Base-by-base conservation (phyloP, 2,329 filamentous ascomycete species). In the Cordyceps farinosa region DNA sequence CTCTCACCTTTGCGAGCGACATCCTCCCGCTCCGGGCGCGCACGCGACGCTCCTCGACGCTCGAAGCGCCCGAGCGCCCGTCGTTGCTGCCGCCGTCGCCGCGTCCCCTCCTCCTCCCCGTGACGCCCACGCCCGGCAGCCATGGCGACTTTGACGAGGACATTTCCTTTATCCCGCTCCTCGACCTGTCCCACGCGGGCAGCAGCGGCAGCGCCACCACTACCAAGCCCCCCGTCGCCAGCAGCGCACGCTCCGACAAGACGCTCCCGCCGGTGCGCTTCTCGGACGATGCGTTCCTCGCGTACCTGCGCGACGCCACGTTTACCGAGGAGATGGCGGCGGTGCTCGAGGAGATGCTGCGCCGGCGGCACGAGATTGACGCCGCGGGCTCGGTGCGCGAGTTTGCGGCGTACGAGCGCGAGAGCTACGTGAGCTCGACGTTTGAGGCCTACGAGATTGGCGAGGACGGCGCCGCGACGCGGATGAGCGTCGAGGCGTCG, bases 381-480 rank as follows among this genome's bases (percentile, higher is more conserved):
- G 17, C 15, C 5, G 44, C 55, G 30, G 42, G 15, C 63, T 55
- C 75, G 9, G 75, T 80, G 40, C 63, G 68, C 15, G 69, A 71
- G 42, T 75, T 75, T 67, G 75, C 75, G 1, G 67, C 72, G 8
- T 75, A 71, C 44, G 77, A 79, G 47, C 71, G 74, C 8, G 73
- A 76, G 34, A 69, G 70, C 38, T 78, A 79, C 45, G 76, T 77
- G 3, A 81, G 82, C 64, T 80, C 81, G 3, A 82, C 83, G 17
- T 84, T 84, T 65, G 83, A 85, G 66, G 80, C 87, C 4, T 87
- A 84, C 67, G 84, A 87, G 65, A 76, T 87, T 13, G 78, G 77
- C 1, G 71, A 72, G 4, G 79, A 84, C 61, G 80, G 80, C 2
- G 67, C 71, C 1, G 77, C 80, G 17, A 50, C 63, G 53, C 74